Base-by-base conservation (phyloP, 768 basidiomycete genomes). In the Kwoniella europaea region DNA sequence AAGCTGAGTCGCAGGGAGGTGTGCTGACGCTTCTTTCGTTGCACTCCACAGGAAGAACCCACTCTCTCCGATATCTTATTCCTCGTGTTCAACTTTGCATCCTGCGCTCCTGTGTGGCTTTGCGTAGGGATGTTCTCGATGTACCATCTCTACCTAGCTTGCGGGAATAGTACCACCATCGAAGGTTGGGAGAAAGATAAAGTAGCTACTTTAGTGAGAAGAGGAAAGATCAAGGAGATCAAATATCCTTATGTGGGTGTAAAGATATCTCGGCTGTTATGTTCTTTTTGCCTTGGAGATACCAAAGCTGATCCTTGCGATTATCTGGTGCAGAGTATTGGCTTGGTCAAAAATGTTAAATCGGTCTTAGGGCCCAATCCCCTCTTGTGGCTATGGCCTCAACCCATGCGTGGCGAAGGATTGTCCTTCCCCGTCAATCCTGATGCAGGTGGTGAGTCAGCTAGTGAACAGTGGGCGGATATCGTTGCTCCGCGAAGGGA, bases 111-210 rank as follows among this genome's bases (percentile, higher is more conserved):
- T 1, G 95, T 98, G 16, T 83, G 94, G 42, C 82, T 98, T 55
- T 86, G 89, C 35, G 97, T 99, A 52, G 95, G 96, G 2, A 88
- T 88, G 35, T 98, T 99, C 86, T 96, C 94, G 64, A 67, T 98
- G 22, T 98, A 94, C 79, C 97, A 98, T 74, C 89, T 95, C 72
- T 91, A 90, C 78, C 86, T 88, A 61, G 82, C 98, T 29, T 76
- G 88, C 6, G 87, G 87, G 10, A 99, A 99, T 82, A 89, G 90
- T 2, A 99, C 96, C 0, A 98, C 97, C 0, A 98, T 99, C 61
- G 97, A 99, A 85, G 90, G 91, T 0, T 96, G 93, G 92, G 97
- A 99, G 83, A 98, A 98, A 84, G 94, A 98, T 79, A 95, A 91
- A 83, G 93, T 89, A 1, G 91, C 94, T 4, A 91, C 89, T 0